Evolutionary conservation across 352 stramenopile species (phyloP), one percentile per base, ranked within the genome.

Genomic region (Globisporangium nunn): DNA sequence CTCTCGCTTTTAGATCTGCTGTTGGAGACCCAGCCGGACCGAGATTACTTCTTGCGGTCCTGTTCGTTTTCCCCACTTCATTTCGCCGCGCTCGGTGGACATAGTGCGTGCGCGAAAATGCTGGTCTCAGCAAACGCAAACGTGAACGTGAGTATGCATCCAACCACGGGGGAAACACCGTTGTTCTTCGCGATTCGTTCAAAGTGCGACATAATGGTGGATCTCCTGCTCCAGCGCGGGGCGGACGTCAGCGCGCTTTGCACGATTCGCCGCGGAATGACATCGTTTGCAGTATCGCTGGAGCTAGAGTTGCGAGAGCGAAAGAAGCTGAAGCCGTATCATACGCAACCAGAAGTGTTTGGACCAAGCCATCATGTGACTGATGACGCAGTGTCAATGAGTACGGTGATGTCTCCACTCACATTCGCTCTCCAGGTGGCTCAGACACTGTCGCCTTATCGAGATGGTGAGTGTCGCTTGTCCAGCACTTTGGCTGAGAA

Each of bases 151-250:
- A 65, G 74, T 30, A 63, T 68, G 47, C 51, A 68, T 2, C 50
- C 69, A 1, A 58, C 64, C 4, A 72, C 72, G 31, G 69, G 66
- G 3, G 78, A 88, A 63, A 69, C 57, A 1, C 75, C 75, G 15
- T 54, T 88, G 6, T 86, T 72, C 47, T 88, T 86, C 45, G 78
- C 78, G 2, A 76, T 88, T 15, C 75, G 78, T 33, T 83, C 75
- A 0, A 80, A 61, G 39, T 81, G 56, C 43, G 66, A 62, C 50
- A 47, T 55, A 18, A 75, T 85, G 62, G 74, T 88, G 2, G 59
- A 78, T 6, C 61, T 85, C 3, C 57, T 88, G 50, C 56, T 88
- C 37, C 50, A 61, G 17, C 68, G 59, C 30, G 71, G 71, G 7
- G 75, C 75, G 33, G 62, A 78, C 47, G 53, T 72, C 1, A 66